Evolutionary conservation across 345 rosid species (phyloP).

Genomic region (Dipteronia dyeriana): DNA sequence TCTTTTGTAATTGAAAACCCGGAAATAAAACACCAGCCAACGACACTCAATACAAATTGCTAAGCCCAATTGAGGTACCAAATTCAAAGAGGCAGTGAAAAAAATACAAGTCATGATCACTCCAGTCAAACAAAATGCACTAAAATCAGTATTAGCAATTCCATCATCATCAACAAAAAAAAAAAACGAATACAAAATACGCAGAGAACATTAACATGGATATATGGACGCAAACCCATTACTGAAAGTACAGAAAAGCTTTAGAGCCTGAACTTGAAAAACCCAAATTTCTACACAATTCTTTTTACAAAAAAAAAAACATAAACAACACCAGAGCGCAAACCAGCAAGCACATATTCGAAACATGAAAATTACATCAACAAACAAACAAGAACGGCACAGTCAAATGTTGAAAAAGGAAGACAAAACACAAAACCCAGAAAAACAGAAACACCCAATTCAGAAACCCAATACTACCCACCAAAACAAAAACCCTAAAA

Average conservation of each 20-base stretch:
- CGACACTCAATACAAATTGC: neutral
- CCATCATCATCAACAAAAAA: neutral
- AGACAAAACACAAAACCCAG: constrained; percentile 11
- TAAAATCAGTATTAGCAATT: constrained; percentile 1
- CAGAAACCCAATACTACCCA: neutral
- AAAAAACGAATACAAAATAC: neutral
- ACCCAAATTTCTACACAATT: neutral
- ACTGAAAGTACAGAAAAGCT: neutral
- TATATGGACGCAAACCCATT: neutral
- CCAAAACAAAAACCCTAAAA: constrained; percentile 8
- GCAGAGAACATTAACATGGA: neutral
- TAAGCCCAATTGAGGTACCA: neutral
- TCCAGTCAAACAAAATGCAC: constrained; percentile 12
- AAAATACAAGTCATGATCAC: neutral
- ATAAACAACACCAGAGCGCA: neutral
- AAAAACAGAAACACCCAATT: neutral
- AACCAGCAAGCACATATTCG: neutral
- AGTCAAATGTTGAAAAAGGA: neutral
- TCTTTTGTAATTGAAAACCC: neutral
- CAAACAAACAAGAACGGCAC: neutral
- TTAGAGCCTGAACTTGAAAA: neutral
- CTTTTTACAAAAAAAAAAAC: neutral
- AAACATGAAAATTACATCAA: neutral
- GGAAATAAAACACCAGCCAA: neutral
- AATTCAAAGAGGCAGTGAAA: neutral